These are phyloP conservation scores for Tetrahymena elliotti DNA, from an alignment of 73 alveolate genomes.

Conservation along the genomic window DNA sequence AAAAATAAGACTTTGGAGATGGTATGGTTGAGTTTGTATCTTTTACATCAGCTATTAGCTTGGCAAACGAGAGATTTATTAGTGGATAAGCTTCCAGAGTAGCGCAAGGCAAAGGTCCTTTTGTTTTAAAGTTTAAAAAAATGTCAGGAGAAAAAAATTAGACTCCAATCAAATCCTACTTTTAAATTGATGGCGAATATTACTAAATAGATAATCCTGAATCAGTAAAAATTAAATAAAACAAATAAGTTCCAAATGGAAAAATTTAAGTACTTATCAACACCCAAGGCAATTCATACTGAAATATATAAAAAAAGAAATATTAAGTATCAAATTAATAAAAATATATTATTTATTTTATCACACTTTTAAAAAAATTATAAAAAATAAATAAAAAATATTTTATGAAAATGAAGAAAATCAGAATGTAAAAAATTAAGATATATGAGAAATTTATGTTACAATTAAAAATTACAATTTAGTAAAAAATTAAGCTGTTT, in stretches of 20 bases:
- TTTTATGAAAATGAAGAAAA: no score
- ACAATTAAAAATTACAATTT: no score
- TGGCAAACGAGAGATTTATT: constrained; percentile 38
- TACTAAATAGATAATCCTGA: constrained; percentile 5
- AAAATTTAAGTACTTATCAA: constrained; percentile 18
- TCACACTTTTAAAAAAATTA: no score
- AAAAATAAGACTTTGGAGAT: constrained; percentile 43
- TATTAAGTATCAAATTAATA: not conserved
- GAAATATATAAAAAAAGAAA: not conserved
- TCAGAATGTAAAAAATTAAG: no score
- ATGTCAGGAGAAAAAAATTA: not conserved
- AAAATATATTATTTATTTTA: no score
- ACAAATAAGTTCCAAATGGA: constrained; percentile 24
- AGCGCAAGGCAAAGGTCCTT: constrained; percentile 64
- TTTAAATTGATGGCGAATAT: constrained; percentile 69
- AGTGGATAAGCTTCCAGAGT: constrained; percentile 50
- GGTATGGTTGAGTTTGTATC: constrained; percentile 62
- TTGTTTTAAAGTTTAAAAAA: constrained; percentile 41
- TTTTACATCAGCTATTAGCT: constrained; percentile 34
- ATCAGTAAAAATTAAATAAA: not conserved
- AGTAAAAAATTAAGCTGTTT: no score
- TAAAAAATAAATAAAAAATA: no score
- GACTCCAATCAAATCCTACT: constrained; percentile 10
- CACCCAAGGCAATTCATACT: not conserved
- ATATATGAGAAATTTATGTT: no score